phyloP scores from a whole-genome alignment of 495 filamentous ascomycete species.

The Parathielavia hyrcaniae region DNA sequence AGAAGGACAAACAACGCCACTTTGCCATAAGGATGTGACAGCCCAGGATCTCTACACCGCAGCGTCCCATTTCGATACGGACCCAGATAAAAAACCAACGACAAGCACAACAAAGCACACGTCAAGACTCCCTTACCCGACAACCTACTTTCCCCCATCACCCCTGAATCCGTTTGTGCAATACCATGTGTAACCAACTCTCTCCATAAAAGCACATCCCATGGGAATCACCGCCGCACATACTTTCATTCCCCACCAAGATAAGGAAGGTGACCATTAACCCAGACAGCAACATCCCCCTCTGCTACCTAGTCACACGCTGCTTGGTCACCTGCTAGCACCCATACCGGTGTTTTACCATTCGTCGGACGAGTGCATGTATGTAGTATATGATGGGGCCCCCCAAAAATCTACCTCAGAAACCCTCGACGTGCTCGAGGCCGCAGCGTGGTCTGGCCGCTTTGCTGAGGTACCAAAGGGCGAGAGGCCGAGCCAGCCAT shows the following conservation, averaged over 20 bases:
- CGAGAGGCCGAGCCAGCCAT: background rate
- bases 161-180: background rate
- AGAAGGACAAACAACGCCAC: background rate
- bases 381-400: no score
- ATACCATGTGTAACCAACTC: background rate
- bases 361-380: no score
- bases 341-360: no score
- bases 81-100: background rate
- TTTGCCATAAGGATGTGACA: background rate
- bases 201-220: background rate
- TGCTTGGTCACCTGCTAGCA: background rate
- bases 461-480: background rate
- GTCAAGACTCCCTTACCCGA: background rate
- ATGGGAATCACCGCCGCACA: background rate
- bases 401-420: no score
- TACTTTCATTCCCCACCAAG: background rate
- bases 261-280: background rate
- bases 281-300: no score
- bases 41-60: background rate
- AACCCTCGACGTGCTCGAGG: background rate
- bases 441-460: background rate
- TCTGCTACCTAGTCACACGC: no score
- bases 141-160: background rate
- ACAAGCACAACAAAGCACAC: background rate
- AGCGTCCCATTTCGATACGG: background rate